Percentiles rank a stretch among this genome's conserved stretches.
These are phyloP conservation scores for Lactarius sanguifluus DNA, from an alignment of 768 basidiomycete genomes.

Conservation along the genomic window DNA sequence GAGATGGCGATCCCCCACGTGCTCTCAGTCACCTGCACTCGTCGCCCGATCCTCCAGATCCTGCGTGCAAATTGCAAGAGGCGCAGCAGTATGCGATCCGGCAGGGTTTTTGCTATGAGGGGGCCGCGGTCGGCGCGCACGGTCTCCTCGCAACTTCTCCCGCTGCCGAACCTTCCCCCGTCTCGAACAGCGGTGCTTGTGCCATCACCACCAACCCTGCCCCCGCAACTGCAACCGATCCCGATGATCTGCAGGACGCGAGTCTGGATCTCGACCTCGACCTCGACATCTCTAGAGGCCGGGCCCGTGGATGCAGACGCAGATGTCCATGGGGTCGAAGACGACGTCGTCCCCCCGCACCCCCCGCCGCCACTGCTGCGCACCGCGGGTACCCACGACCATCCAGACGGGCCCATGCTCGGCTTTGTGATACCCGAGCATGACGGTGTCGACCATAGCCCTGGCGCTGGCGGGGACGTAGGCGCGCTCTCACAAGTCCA, in stretches of 20 bases:
- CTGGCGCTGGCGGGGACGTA: no score
- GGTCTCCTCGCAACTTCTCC: conserved; percentile 22
- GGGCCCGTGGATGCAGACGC: no score
- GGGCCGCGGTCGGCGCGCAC: conserved; percentile 19
- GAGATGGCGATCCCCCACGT: conserved; percentile 6
- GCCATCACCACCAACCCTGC: not conserved
- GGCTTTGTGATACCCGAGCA: conserved; percentile 15
- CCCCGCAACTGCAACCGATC: no score
- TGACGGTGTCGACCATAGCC: not conserved
- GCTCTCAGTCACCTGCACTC: conserved; percentile 16
- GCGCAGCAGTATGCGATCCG: not conserved
- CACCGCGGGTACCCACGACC: not conserved
- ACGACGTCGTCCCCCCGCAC: not conserved
- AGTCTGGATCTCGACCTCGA: conserved; percentile 3
- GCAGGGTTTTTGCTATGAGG: conserved; percentile 25
- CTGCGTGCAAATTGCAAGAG: no score
- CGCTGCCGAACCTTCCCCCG: not conserved
- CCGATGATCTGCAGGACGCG: not conserved
- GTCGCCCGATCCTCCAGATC: not conserved
- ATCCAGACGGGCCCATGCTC: conserved; percentile 21
- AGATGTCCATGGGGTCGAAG: no score
- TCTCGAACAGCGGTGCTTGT: not conserved
- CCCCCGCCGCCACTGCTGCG: not conserved
- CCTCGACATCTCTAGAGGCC: conserved; percentile 4
- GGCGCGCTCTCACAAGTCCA: not conserved